Base-by-base conservation (phyloP, 108 stramenopile species). In the Epipyxis sp. region DNA sequence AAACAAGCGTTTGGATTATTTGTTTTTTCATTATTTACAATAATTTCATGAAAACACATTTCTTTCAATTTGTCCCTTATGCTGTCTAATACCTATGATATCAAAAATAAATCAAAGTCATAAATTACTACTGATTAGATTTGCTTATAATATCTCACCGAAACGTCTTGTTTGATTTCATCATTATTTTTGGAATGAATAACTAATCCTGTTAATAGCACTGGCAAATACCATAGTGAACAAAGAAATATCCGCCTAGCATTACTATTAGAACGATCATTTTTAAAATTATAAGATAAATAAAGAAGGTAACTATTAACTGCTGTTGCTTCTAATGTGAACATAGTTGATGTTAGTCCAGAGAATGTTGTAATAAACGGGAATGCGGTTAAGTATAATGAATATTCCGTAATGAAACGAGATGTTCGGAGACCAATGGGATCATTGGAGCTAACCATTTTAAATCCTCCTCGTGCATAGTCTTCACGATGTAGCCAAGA, bases 171-270 rank as follows among this genome's bases (percentile, higher is more conserved):
- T 39, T 67, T 44, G 32, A 50, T 27, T 34, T 2, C 13, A 67
- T 42, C 59, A 85, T 85, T 86, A 1, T 59, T 59, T 1, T 91
- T 85, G 42, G 90, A 90, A 85, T 98, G 97, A n/a, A 99, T 80
- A 40, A 98, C 84, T 77, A 97, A 95, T 42, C 95, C 78, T 69
- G 89, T 86, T 80, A 99, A 85, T 59, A 94, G 78, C 78, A 92
- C 86, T 6, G 98, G 98, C 65, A 99, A 81, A 81, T 99, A 98
- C 95, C 94, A 95, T 65, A 99, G 87, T 32, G 92, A 93, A 43
- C 90, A 90, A 79, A 94, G 85, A 84, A 99, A 99, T 0, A 98
- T 92, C 59, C 86, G 90, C 34, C 97, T 84, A 10, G 98, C 98
- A 84, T 93, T 97, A 46, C 83, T 86, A 71, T 96, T 96, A 79